phyloP scores from a whole-genome alignment of 768 basidiomycete genomes.

The Xerocomellus amylosporus region DNA sequence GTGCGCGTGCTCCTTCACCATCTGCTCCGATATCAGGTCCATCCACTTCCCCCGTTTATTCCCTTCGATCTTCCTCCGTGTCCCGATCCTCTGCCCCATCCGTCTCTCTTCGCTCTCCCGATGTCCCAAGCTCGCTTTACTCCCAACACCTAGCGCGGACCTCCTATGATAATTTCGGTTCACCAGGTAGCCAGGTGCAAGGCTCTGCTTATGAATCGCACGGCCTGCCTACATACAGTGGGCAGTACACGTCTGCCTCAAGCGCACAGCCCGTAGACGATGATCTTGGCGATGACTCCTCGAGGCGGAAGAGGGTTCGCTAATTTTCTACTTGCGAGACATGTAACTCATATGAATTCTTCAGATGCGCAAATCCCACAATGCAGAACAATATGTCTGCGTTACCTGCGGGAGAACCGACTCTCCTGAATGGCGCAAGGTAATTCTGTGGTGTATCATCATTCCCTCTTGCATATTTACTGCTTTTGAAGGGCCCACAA shows the following conservation, averaged over 20 bases:
- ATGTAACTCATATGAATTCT: neutral
- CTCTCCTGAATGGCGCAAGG: slow-evolving; percentile 98
- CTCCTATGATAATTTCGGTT: slow-evolving; percentile 18
- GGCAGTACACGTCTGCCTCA: slow-evolving; percentile 14
- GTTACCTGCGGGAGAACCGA: slow-evolving; percentile 92
- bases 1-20: slow-evolving; percentile 24
- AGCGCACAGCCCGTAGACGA: slow-evolving; percentile 31
- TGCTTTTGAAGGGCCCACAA: slow-evolving; percentile 64
- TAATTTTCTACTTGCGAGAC: neutral
- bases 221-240: slow-evolving; percentile 14
- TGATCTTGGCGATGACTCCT: slow-evolving; percentile 48
- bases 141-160: slow-evolving; percentile 10
- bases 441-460: slow-evolving; percentile 15
- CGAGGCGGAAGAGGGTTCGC: slow-evolving; percentile 62
- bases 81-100: slow-evolving; percentile 21
- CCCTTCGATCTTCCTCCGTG: slow-evolving; percentile 29
- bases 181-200: slow-evolving; percentile 10
- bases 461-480: slow-evolving; percentile 17
- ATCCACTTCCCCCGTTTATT: slow-evolving; percentile 24
- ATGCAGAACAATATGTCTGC: slow-evolving; percentile 76
- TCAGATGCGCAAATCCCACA: slow-evolving; percentile 40
- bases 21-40: slow-evolving; percentile 13
- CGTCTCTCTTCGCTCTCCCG: slow-evolving; percentile 6
- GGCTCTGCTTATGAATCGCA: slow-evolving; percentile 20
- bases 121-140: slow-evolving; percentile 15